A percentile compares a stretch with the other conserved stretches of the same genome.
These are phyloP conservation scores for Bipolaris oryzae DNA, from an alignment of 2,329 filamentous ascomycete species.

Conservation along the genomic window DNA sequence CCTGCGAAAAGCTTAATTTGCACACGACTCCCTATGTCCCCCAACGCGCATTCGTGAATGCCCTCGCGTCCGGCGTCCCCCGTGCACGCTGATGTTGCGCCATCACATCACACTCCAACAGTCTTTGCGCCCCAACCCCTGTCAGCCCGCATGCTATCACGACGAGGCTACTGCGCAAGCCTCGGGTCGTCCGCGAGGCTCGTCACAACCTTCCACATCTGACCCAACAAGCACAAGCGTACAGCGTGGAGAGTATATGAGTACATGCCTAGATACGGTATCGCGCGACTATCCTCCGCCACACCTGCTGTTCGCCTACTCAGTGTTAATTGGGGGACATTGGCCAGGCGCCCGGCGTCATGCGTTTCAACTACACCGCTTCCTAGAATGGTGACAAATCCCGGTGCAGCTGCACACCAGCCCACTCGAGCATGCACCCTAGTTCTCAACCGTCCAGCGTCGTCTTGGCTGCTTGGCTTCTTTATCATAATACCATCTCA, in stretches of 20 bases:
- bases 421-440: background rate
- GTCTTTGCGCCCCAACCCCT: background rate
- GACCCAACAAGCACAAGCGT: background rate
- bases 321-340: background rate
- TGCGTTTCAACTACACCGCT: background rate
- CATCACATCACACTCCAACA: background rate
- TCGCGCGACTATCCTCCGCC: background rate
- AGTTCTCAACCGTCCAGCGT: background rate
- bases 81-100: background rate
- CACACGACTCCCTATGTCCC: constrained; percentile 1
- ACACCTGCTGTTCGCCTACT: background rate
- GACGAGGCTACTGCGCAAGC: no score
- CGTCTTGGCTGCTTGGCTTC: background rate
- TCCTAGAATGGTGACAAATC: constrained; percentile 11
- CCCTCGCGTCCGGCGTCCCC: background rate
- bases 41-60: background rate
- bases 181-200: background rate
- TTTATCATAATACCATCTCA: background rate
- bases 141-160: background rate
- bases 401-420: background rate
- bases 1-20: constrained; percentile 6
- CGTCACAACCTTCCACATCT: background rate
- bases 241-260: no score
- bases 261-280: background rate
- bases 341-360: background rate